A percentile compares a stretch with the other conserved stretches of the same genome.
These are phyloP conservation scores for Mortierella sp. DNA, from an alignment of 371 early-diverging fungal genomes.

Conservation along the genomic window DNA sequence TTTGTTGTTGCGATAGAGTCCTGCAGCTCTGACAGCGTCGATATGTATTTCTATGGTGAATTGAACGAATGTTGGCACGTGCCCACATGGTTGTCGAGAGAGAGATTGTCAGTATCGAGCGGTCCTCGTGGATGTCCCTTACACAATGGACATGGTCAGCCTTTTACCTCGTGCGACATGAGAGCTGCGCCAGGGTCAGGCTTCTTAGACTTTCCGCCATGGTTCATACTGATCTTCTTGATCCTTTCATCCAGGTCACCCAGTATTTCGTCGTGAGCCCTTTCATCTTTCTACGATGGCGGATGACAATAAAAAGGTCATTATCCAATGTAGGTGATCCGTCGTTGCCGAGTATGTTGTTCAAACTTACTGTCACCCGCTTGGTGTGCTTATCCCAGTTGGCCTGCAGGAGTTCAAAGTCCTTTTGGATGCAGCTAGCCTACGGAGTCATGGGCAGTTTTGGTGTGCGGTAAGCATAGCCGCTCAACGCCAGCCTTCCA, in stretches of 20 bases:
- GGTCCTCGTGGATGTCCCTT: too few species aligned
- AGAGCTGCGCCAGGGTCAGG: conserved; percentile 47
- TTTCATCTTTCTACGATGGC: conserved; percentile 42
- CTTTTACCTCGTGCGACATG: conserved; percentile 52
- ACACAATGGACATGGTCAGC: too few species aligned
- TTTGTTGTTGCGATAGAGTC: conserved; percentile 46
- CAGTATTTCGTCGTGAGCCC: conserved; percentile 43
- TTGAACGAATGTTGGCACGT: background rate
- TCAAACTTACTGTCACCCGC: conserved; percentile 34
- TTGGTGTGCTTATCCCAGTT: conserved; percentile 54
- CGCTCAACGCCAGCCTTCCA: too few species aligned
- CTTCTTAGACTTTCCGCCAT: conserved; percentile 48
- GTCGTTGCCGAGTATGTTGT: background rate
- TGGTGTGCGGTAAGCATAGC: too few species aligned
- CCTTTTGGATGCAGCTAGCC: conserved; percentile 50
- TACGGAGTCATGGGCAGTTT: too few species aligned
- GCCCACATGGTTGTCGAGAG: too few species aligned
- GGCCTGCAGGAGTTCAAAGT: conserved; percentile 44
- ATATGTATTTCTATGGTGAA: conserved; percentile 43
- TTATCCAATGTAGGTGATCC: too few species aligned
- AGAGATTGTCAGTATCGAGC: too few species aligned
- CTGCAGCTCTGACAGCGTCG: conserved; percentile 44
- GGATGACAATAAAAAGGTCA: background rate
- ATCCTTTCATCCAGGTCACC: conserved; percentile 49
- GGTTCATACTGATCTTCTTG: conserved; percentile 42